A percentile compares a stretch with the other conserved stretches of the same genome.
phyloP scores from a whole-genome alignment of 2,329 filamentous ascomycete species.

The Parascedosporium putredinis region DNA sequence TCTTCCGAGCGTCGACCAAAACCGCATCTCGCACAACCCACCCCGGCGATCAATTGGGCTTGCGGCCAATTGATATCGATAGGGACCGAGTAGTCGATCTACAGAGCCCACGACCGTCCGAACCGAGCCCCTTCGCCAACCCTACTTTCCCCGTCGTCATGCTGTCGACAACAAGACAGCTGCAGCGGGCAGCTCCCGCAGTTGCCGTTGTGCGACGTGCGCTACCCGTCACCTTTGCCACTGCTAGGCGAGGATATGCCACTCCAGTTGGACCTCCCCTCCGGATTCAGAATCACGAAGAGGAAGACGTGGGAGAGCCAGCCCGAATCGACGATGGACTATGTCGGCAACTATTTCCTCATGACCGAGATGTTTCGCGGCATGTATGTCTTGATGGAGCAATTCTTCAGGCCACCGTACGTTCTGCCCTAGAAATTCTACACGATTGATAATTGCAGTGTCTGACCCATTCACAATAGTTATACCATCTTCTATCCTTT shows the following conservation, averaged over 20 bases:
- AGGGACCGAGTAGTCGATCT: neutral
- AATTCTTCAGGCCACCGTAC: slow-evolving; percentile 96
- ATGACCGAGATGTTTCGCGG: slow-evolving; percentile 91
- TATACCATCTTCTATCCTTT: slow-evolving; percentile 99
- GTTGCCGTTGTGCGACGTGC: neutral
- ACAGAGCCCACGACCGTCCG: neutral
- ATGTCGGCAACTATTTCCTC: slow-evolving; percentile 87
- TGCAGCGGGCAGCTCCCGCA: slow-evolving; percentile 7
- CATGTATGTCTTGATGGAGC: slow-evolving; percentile 96
- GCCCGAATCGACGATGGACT: slow-evolving; percentile 67
- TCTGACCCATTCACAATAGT: slow-evolving; percentile 32
- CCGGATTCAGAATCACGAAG: slow-evolving; percentile 67
- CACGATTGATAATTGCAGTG: neutral
- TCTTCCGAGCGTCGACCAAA: neutral
- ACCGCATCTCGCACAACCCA: neutral
- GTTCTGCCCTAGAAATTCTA: slow-evolving; percentile 29
- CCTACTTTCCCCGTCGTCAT: slow-evolving; percentile 10
- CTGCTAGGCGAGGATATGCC: slow-evolving; percentile 36
- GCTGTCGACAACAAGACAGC: slow-evolving; percentile 13
- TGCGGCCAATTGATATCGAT: slow-evolving; percentile 5
- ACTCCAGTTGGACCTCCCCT: slow-evolving; percentile 69
- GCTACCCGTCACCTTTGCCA: slow-evolving; percentile 15
- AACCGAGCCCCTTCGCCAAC: neutral
- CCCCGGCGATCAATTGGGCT: neutral
- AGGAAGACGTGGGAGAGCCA: slow-evolving; percentile 72